Conservation (phyloP, 2,329 filamentous ascomycete species). For the Westerdykella ornata region DNA sequence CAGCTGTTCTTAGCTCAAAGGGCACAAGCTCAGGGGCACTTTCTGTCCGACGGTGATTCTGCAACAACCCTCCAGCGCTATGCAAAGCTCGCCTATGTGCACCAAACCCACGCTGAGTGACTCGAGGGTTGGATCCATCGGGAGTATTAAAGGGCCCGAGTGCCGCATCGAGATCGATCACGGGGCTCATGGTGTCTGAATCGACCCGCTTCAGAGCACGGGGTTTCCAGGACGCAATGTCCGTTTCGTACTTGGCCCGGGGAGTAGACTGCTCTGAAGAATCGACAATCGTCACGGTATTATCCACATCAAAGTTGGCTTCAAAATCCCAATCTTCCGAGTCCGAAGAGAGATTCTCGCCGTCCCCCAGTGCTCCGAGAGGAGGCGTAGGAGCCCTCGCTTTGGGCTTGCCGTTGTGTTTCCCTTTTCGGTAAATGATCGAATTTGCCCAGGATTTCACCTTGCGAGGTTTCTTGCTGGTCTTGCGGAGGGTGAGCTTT, state of each 20-base stretch:
- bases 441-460: constrained; percentile 67
- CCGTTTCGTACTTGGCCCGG: constrained; percentile 27
- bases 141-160: constrained; percentile 88
- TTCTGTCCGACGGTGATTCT: constrained; percentile 71
- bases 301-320: constrained; percentile 39
- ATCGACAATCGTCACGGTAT: constrained; percentile 38
- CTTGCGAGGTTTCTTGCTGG: constrained; percentile 51
- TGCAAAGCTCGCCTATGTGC: constrained; percentile 61
- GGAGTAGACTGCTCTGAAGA: constrained; percentile 20
- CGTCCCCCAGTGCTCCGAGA: constrained; percentile 14
- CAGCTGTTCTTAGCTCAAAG: constrained; percentile 53
- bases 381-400: constrained; percentile 27
- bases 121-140: constrained; percentile 58
- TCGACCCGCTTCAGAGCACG: constrained; percentile 34
- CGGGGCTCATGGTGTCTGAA: constrained; percentile 62
- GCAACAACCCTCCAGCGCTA: constrained; percentile 67
- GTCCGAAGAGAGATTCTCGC: constrained; percentile 24
- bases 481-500: constrained; percentile 50
- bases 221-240: constrained; percentile 35
- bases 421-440: constrained; percentile 58
- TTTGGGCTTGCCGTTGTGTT: constrained; percentile 44
- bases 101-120: constrained; percentile 34
- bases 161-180: constrained; percentile 92
- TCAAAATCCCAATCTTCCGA: constrained; percentile 35
- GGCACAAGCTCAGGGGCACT: constrained; percentile 73